phyloP scores from a whole-genome alignment of 139 green algal species.

The Chlamydomonas incerta region DNA sequence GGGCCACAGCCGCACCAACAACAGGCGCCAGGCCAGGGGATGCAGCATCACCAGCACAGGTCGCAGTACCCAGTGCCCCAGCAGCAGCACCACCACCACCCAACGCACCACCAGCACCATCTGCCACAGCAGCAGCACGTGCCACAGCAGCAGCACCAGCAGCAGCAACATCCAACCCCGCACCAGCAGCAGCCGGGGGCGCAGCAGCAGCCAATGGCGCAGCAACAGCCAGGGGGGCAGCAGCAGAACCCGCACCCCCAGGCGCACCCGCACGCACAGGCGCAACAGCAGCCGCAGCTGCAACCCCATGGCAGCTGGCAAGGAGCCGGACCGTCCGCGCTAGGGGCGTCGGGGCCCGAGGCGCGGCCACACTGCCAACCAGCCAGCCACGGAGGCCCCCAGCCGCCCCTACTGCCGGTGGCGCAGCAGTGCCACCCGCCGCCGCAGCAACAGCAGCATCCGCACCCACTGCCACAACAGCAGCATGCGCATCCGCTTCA shows the following conservation, averaged over 20 bases:
- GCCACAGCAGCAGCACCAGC: neutral
- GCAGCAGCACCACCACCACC: neutral
- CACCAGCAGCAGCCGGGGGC: constrained; percentile 11
- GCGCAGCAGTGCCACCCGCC: too few species aligned
- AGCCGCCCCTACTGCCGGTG: too few species aligned
- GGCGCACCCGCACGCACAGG: neutral
- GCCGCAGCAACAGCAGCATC: neutral
- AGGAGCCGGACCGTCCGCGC: neutral
- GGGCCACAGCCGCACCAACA: constrained; percentile 4
- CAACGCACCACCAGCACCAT: neutral
- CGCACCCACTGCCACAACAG: neutral
- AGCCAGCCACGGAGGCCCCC: neutral
- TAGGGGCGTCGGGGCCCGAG: neutral
- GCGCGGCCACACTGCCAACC: neutral
- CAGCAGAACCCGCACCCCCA: too few species aligned
- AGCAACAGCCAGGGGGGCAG: constrained; percentile 13
- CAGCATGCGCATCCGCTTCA: neutral
- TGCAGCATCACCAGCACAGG: too few species aligned
- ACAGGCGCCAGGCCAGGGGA: neutral
- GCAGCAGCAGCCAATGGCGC: neutral
- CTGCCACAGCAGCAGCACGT: constrained; percentile 1
- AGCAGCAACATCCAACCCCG: neutral
- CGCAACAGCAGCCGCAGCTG: neutral
- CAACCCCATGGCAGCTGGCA: neutral
- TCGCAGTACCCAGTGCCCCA: neutral